Percentiles rank a stretch among this genome's conserved stretches.
Evolutionary conservation across 1,139 yeast species (phyloP).

Genomic region (Saccharomyces hybrid): DNA sequence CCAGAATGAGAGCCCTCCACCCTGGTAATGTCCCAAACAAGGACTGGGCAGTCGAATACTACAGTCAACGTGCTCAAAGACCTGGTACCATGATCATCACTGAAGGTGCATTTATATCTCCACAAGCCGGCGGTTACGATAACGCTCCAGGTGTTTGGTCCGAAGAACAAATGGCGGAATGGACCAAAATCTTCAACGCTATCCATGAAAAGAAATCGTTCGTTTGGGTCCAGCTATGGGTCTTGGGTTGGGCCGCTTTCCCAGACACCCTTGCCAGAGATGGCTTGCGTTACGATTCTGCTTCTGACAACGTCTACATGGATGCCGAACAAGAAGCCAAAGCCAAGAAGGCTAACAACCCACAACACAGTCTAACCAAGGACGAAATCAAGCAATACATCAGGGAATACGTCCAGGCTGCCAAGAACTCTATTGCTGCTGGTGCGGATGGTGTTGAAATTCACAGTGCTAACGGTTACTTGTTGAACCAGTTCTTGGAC

Average conservation of each 20-base stretch:
- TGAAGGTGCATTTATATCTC: conserved; percentile 34
- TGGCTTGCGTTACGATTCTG: conserved; percentile 33
- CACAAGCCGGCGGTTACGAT: conserved; percentile 37
- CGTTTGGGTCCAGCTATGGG: conserved; percentile 53
- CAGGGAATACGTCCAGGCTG: conserved; percentile 33
- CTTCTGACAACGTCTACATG: conserved; percentile 33
- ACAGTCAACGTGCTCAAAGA: conserved; percentile 32
- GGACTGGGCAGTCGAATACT: conserved; percentile 33
- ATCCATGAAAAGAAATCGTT: conserved; percentile 50
- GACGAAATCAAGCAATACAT: conserved; percentile 35
- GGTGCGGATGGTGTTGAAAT: conserved; percentile 68
- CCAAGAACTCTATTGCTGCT: conserved; percentile 38
- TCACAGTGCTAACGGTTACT: conserved; percentile 64
- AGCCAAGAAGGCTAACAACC: conserved; percentile 31
- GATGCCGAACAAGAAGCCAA: conserved; percentile 31
- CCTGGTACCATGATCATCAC: conserved; percentile 36
- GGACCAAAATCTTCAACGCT: conserved; percentile 44
- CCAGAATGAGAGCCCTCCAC: conserved; percentile 41
- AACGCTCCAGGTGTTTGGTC: conserved; percentile 50
- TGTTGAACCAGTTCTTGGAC: conserved; percentile 54
- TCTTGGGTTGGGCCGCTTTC: conserved; percentile 48
- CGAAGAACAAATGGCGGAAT: conserved; percentile 41
- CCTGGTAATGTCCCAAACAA: conserved; percentile 29
- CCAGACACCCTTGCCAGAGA: conserved; percentile 38
- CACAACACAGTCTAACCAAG: conserved; percentile 33